phyloP scores from a whole-genome alignment of 768 basidiomycete genomes.

The Amanita subjunquillea region DNA sequence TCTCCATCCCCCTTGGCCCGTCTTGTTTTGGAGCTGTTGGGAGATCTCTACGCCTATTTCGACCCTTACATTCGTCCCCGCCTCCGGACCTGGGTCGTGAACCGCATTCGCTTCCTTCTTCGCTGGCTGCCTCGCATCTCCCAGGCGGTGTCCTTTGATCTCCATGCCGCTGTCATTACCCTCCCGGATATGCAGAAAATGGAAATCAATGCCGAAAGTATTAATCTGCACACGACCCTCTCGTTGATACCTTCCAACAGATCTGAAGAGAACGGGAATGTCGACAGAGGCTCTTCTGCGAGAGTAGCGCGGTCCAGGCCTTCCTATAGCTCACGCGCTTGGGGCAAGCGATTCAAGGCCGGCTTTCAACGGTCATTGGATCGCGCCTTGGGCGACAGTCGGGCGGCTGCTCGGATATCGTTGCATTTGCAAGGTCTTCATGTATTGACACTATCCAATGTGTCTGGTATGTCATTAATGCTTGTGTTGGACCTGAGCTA shows the following conservation, averaged over 20 bases:
- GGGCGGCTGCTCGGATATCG: slow-evolving; percentile 40
- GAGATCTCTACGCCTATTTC: slow-evolving; percentile 29
- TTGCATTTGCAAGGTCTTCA: slow-evolving; percentile 2
- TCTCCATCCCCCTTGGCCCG: slow-evolving; percentile 34
- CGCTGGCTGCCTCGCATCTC: slow-evolving; percentile 59
- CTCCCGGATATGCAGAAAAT: slow-evolving; percentile 42
- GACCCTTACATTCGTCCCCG: slow-evolving; percentile 58
- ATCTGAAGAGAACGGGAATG: slow-evolving; percentile 16
- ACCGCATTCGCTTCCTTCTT: slow-evolving; percentile 46
- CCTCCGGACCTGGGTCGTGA: slow-evolving; percentile 44
- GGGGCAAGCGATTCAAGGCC: slow-evolving; percentile 49
- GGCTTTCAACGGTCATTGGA: slow-evolving; percentile 60
- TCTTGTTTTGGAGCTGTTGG: slow-evolving; percentile 27
- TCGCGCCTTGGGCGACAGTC: slow-evolving; percentile 55
- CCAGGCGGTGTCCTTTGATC: slow-evolving; percentile 57
- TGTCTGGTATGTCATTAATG: not conserved
- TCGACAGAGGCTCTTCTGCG: slow-evolving; percentile 11
- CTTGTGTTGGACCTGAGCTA: not conserved
- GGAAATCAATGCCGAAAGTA: slow-evolving; percentile 37
- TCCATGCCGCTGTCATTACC: slow-evolving; percentile 43
- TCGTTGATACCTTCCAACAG: slow-evolving; percentile 42
- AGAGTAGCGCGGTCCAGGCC: slow-evolving; percentile 15
- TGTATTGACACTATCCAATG: not conserved
- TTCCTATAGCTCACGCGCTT: slow-evolving; percentile 45
- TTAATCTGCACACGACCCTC: slow-evolving; percentile 44